Evolutionary conservation across 169 alveolate genomes (phyloP).

Genomic region (Plasmodium adleri): DNA sequence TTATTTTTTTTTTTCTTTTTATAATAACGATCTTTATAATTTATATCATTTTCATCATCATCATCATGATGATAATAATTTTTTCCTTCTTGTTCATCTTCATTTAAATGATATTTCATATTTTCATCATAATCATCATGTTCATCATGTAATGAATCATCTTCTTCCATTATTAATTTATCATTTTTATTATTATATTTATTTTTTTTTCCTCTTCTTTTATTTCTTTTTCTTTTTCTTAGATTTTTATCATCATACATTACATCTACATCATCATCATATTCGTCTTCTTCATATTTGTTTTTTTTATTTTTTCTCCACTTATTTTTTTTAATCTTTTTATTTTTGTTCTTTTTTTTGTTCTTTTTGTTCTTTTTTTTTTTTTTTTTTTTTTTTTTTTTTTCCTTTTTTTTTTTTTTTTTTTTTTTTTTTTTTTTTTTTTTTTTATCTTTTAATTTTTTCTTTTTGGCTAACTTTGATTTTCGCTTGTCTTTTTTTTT

Average conservation of each 20-base stretch:
- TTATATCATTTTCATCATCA: too few relatives aligned
- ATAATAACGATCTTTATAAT: too few relatives aligned
- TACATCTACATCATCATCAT: background rate
- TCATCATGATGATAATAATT: too few relatives aligned
- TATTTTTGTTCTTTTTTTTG: background rate
- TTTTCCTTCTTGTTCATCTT: too few relatives aligned
- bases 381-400: background rate
- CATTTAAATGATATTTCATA: too few relatives aligned
- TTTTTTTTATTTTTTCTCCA: background rate
- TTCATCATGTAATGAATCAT: too few relatives aligned
- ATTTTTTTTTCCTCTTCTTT: background rate
- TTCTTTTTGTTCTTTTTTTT: background rate
- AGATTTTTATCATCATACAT: background rate
- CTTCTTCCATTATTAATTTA: too few relatives aligned
- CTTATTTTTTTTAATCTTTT: background rate
- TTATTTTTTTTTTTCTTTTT: conserved; percentile 2
- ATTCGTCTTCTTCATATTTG: background rate
- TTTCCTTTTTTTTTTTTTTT: background rate
- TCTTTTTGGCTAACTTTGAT: too few relatives aligned
- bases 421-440: background rate
- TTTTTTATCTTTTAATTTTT: conserved; percentile 6
- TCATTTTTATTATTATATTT: too few relatives aligned
- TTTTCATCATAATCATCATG: too few relatives aligned
- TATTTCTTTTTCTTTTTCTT: conserved; percentile 2
- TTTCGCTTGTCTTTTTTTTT: too few relatives aligned